Percentiles rank a stretch among this genome's conserved stretches.
Conservation (phyloP, 2,329 filamentous ascomycete species). For the Fusarium sp. region DNA sequence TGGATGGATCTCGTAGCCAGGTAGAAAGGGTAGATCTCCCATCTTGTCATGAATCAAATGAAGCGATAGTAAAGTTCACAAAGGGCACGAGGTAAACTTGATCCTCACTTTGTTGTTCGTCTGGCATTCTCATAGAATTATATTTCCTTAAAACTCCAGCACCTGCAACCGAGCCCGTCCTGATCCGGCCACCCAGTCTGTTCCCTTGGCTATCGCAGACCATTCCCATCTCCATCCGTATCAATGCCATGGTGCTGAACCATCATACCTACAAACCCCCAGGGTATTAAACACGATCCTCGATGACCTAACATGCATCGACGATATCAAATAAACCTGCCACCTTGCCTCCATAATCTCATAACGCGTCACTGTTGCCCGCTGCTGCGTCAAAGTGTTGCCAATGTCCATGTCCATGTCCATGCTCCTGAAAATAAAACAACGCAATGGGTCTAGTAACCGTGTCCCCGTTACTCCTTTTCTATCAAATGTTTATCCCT, state of each 20-base stretch:
- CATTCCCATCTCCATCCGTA: slow-evolving; percentile 1
- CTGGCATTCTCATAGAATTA: neutral
- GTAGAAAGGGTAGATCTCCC: slow-evolving; percentile 28
- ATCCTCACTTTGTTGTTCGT: neutral
- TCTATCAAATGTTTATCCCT: slow-evolving; percentile 34
- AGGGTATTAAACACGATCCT: slow-evolving; percentile 33
- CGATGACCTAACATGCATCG: slow-evolving; percentile 25
- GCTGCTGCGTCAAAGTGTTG: slow-evolving; percentile 22
- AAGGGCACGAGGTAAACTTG: neutral
- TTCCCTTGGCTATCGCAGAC: neutral
- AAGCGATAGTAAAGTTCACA: neutral
- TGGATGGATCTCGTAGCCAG: neutral
- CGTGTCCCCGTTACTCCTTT: slow-evolving; percentile 30
- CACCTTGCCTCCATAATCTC: slow-evolving; percentile 20
- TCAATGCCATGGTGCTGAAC: neutral
- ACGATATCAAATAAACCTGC: slow-evolving; percentile 22
- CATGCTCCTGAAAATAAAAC: slow-evolving; percentile 19
- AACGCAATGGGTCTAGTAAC: slow-evolving; percentile 24
- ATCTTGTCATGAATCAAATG: slow-evolving; percentile 18
- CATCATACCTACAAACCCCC: neutral
- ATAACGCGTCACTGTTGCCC: slow-evolving; percentile 29
- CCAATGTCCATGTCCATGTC: slow-evolving; percentile 2
- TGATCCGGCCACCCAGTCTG: neutral
- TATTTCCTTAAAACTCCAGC: slow-evolving; percentile 17
- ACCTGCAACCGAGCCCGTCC: neutral